phyloP scores from a whole-genome alignment of 2,329 filamentous ascomycete genomes.

The Neonectria faginata region DNA sequence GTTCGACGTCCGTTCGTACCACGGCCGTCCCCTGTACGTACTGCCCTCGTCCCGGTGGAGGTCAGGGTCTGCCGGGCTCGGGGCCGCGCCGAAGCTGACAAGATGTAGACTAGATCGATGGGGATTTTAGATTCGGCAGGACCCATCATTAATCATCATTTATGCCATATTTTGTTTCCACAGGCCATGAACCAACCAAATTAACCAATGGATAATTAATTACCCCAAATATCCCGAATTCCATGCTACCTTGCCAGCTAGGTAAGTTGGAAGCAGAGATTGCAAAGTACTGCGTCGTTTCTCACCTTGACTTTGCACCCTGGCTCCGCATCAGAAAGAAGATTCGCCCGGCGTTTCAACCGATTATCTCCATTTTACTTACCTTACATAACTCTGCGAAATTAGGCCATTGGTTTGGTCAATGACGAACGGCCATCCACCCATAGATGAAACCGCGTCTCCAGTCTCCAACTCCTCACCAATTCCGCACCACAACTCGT shows the following conservation, averaged over 20 bases:
- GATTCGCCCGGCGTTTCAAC: not conserved
- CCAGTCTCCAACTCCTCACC: not conserved
- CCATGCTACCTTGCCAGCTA: constrained; percentile 5
- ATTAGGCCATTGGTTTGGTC: constrained; percentile 31
- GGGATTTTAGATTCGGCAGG: constrained; percentile 25
- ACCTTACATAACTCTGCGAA: not conserved
- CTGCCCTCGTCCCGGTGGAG: not conserved
- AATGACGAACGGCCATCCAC: constrained; percentile 29
- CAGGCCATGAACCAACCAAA: not conserved
- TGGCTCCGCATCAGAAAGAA: too few species aligned
- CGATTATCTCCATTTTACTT: not conserved
- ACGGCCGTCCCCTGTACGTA: not conserved
- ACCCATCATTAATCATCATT: constrained; percentile 10
- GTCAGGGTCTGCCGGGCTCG: constrained; percentile 19
- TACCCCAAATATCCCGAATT: constrained; percentile 1
- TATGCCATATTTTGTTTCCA: constrained; percentile 2
- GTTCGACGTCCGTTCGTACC: not conserved
- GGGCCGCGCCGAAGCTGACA: constrained; percentile 19
- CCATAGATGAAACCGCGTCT: not conserved
- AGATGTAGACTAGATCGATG: constrained; percentile 20
- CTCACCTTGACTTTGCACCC: too few species aligned
- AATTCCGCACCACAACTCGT: not conserved
- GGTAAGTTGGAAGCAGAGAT: constrained; percentile 11
- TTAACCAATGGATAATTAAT: not conserved
- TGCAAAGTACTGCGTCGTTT: not conserved